Conservation (phyloP, 768 basidiomycete genomes). For the Chiua virens region DNA sequence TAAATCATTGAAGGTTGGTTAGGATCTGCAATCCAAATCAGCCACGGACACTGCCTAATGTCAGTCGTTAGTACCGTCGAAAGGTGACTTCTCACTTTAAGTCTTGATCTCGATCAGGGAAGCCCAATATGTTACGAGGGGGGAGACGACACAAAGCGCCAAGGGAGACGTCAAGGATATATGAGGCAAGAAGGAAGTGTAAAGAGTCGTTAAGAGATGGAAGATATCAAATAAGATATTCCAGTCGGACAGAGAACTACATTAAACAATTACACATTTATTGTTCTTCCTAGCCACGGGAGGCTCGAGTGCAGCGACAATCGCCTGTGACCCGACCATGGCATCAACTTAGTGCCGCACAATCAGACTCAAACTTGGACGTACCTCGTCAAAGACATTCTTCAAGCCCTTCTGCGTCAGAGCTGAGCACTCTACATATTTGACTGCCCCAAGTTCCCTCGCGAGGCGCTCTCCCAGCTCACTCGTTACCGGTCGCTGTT, state of each 20-base stretch:
- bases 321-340: conserved; percentile 53
- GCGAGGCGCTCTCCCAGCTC: conserved; percentile 95
- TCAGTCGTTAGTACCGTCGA: too few relatives aligned
- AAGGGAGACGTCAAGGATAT: conserved; percentile 36
- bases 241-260: conserved; percentile 27
- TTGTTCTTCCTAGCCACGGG: conserved; percentile 82
- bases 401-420: conserved; percentile 99
- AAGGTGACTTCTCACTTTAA: too few relatives aligned
- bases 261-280: conserved; percentile 86
- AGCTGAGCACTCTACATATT: conserved; percentile 99
- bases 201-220: conserved; percentile 36
- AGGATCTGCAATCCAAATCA: too few relatives aligned
- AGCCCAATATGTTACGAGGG: conserved; percentile 21
- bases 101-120: too few relatives aligned
- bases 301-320: conserved; percentile 97
- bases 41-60: too few relatives aligned
- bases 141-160: conserved; percentile 21
- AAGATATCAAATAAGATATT: conserved; percentile 32
- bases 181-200: conserved; percentile 34
- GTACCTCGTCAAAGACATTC: conserved; percentile 99
- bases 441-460: conserved; percentile 96
- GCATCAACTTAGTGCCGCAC: conserved; percentile 7
- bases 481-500: conserved; percentile 85
- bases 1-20: too few relatives aligned
- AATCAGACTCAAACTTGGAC: conserved; percentile 27